Base-by-base conservation (phyloP, 2,329 filamentous ascomycete genomes). In the Alternaria sp. region DNA sequence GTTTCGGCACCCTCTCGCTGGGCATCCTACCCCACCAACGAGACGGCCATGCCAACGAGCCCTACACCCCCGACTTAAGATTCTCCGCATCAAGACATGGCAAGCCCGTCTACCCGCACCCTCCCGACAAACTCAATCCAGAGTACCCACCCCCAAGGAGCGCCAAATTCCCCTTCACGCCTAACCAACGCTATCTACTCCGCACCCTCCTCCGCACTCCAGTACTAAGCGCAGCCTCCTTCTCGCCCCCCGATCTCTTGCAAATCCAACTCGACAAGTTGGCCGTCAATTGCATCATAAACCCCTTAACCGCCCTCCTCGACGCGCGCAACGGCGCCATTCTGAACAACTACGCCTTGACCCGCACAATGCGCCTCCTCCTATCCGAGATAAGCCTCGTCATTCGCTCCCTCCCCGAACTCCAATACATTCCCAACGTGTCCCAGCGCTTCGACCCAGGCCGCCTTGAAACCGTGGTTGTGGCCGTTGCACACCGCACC, bases 251-350 rank as follows among this genome's bases (percentile, higher is more conserved):
- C 6, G 85, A 87, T 36, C 89, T 96, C 67, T 81, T 96, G 8
- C 86, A 88, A 64, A 84, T 87, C 70, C 96, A 97, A 79, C 86
- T 98, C 4, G 91, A 95, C 50, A 90, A 90, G 50, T 84, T 97
- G 40, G 89, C 92, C 3, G 88, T 94, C 69, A 90, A 90, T 65
- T 87, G 89, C 51, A 85, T 96, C 26, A 88, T 96, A 58, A 94
- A 97, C 67, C 90, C 95, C 0, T 83, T 97, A 6, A 94, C 93
- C 5, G 90, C 92, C 2, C 82, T 97, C 9, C 86, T 96, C 55
- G 91, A 96, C 71, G 88, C 90, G 70, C 85, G 87, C 26, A 97
- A 96, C 75, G 88, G 91, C 46, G 84, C 89, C 50, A 80, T 98
- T 0, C 80, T 91, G 8, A 85, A 87, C 72, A 94, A 94, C 79